phyloP scores from a whole-genome alignment of 1,284 basidiomycete species.

The Moesziomyces aphidis region DNA sequence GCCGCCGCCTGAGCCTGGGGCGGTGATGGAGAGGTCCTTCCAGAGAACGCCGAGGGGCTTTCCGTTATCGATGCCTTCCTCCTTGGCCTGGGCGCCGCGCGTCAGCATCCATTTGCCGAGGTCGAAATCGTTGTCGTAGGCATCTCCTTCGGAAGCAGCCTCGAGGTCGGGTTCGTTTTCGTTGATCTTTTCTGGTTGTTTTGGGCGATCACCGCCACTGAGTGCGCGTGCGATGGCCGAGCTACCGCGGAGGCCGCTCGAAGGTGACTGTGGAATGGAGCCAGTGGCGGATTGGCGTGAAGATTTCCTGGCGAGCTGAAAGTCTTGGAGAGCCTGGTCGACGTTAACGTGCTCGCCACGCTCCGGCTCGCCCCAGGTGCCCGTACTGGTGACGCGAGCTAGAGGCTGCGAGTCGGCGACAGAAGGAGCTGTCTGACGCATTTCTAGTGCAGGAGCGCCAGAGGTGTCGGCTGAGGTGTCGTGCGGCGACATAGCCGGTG shows the following conservation, averaged over 20 bases:
- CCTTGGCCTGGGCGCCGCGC: conserved; percentile 36
- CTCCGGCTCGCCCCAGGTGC: conserved; percentile 53
- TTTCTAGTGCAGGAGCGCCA: conserved; percentile 3
- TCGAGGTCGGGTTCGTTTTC: conserved; percentile 24
- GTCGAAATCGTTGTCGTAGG: conserved; percentile 42
- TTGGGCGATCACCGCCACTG: conserved; percentile 15
- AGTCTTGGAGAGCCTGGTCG: conserved; percentile 42
- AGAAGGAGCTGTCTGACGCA: conserved; percentile 1
- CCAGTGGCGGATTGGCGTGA: conserved; percentile 9
- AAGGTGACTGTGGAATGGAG: conserved; percentile 5
- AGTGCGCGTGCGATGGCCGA: conserved; percentile 20
- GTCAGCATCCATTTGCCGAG: conserved; percentile 51
- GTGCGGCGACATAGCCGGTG: conserved; percentile 4
- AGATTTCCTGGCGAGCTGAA: conserved; percentile 37
- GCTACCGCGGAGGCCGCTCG: conserved; percentile 10
- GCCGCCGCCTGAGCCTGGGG: conserved; percentile 47
- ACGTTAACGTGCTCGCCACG: conserved; percentile 50
- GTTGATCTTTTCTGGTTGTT: conserved; percentile 17
- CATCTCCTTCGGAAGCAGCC: conserved; percentile 3
- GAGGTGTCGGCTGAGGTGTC: conserved; percentile 7
- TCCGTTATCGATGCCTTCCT: conserved; percentile 42
- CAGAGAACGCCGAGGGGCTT: conserved; percentile 61
- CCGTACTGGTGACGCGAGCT: conserved; percentile 22
- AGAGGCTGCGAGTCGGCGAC: conserved; percentile 1
- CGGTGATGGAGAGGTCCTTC: conserved; percentile 48